A percentile compares a stretch with the other conserved stretches of the same genome.
Evolutionary conservation across 2,329 filamentous ascomycete genomes (phyloP).

Genomic region (Achaetomium macrosporum): DNA sequence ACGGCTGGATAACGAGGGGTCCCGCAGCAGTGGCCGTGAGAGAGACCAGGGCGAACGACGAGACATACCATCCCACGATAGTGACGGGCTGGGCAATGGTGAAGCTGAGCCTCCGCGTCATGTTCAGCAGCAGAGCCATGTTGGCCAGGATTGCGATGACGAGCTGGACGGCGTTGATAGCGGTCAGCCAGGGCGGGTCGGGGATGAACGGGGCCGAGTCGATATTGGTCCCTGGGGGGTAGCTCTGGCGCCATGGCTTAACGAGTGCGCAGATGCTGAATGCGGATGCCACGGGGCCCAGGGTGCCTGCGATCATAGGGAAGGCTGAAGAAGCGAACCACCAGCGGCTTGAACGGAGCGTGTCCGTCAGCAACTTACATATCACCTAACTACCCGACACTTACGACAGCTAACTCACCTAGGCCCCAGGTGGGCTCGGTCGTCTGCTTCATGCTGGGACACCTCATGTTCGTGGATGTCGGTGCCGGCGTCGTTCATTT

Average conservation of each 20-base stretch:
- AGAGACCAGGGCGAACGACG: constrained; percentile 58
- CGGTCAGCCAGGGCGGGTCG: constrained; percentile 70
- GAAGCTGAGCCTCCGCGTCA: constrained; percentile 74
- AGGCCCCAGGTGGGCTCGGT: constrained; percentile 39
- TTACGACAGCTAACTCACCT: constrained; percentile 30
- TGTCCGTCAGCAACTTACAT: not conserved
- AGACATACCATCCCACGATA: constrained; percentile 71
- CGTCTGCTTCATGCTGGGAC: constrained; percentile 31
- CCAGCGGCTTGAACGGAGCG: constrained; percentile 43
- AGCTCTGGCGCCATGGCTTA: constrained; percentile 64
- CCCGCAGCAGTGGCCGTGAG: constrained; percentile 62
- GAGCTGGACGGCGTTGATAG: constrained; percentile 72
- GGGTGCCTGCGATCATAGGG: constrained; percentile 74
- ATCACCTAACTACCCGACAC: not conserved
- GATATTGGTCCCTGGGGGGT: constrained; percentile 41
- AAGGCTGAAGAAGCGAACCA: constrained; percentile 62
- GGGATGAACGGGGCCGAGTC: constrained; percentile 46
- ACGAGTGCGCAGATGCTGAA: constrained; percentile 85
- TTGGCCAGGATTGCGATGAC: constrained; percentile 73
- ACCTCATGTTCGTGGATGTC: constrained; percentile 24
- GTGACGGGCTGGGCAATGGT: constrained; percentile 79
- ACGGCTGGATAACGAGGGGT: constrained; percentile 39
- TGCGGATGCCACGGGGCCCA: constrained; percentile 81
- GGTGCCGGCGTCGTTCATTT: constrained; percentile 28
- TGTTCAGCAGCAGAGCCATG: constrained; percentile 77